Percentiles rank a stretch among this genome's conserved stretches.
Conservation (phyloP, 2,329 filamentous ascomycete species). For the Pochonia chlamydosporia region DNA sequence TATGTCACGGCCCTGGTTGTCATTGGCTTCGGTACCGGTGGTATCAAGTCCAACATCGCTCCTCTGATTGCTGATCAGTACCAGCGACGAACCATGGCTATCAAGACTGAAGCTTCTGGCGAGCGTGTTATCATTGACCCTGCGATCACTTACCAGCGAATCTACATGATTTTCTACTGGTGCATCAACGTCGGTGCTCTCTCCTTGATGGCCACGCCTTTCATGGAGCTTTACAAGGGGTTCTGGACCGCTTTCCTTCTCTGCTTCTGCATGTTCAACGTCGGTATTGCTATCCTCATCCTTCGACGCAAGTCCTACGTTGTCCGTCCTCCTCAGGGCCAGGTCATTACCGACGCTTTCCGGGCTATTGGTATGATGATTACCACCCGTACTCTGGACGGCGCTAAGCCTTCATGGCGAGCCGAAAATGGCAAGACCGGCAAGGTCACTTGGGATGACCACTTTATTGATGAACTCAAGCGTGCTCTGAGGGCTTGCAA, state of each 20-base stretch:
- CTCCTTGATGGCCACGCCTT: conserved; percentile 59
- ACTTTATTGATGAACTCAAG: conserved; percentile 68
- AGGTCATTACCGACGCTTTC: conserved; percentile 61
- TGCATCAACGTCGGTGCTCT: conserved; percentile 71
- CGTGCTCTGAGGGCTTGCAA: conserved; percentile 62
- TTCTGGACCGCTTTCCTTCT: conserved; percentile 61
- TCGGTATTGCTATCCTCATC: conserved; percentile 50
- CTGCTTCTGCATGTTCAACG: conserved; percentile 55
- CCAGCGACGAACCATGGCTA: conserved; percentile 42
- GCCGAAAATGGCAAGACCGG: conserved; percentile 39
- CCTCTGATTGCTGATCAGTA: conserved; percentile 62
- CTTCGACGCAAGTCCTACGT: conserved; percentile 39
- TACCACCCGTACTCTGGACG: conserved; percentile 42
- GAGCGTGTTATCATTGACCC: conserved; percentile 63
- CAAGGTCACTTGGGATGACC: conserved; percentile 56
- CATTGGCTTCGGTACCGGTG: conserved; percentile 61
- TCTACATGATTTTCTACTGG: conserved; percentile 71
- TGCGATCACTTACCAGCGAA: conserved; percentile 57
- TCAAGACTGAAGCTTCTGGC: conserved; percentile 42
- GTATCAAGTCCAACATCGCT: conserved; percentile 61
- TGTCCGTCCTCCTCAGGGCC: conserved; percentile 52
- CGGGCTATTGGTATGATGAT: conserved; percentile 36
- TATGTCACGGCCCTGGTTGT: conserved; percentile 53
- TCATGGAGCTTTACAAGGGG: conserved; percentile 60
- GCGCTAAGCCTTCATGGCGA: conserved; percentile 61